Percentiles rank a stretch among this genome's conserved stretches.
Evolutionary conservation across 257 asterid species (phyloP).

Genomic region (Primulina tabacum): DNA sequence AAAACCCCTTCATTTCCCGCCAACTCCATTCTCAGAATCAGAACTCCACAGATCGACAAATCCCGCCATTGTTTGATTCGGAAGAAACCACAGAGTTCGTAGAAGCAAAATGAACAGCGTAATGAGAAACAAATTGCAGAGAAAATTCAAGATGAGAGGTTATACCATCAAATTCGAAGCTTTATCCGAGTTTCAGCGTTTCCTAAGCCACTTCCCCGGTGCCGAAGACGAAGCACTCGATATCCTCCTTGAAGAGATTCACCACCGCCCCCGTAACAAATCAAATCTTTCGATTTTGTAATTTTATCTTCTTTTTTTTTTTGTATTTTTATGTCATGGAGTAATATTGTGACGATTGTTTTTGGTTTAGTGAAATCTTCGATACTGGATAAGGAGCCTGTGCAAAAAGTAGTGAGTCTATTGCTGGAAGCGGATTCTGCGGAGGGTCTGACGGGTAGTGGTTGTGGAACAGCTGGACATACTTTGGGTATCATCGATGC

Average conservation of each 20-base stretch:
- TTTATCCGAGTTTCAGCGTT: constrained; percentile 60
- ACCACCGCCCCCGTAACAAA: too few species aligned
- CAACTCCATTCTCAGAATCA: background rate
- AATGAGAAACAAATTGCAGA: constrained; percentile 71
- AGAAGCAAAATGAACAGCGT: constrained; percentile 38
- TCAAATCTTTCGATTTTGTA: too few species aligned
- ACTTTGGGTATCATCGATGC: constrained; percentile 71
- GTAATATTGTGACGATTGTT: too few species aligned
- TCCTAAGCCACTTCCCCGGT: constrained; percentile 56
- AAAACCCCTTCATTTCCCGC: constrained; percentile 22
- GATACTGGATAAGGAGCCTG: constrained; percentile 72
- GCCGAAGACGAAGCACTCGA: constrained; percentile 40
- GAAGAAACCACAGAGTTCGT: background rate
- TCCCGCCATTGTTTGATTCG: background rate
- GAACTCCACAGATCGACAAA: background rate
- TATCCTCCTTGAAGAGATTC: too few species aligned
- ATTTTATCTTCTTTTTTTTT: too few species aligned
- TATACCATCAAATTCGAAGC: constrained; percentile 82
- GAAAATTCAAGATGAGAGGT: constrained; percentile 89
- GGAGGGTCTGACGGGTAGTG: constrained; percentile 46
- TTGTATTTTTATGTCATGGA: too few species aligned
- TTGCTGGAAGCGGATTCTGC: constrained; percentile 63
- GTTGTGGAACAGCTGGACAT: constrained; percentile 37
- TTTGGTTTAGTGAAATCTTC: constrained; percentile 46
- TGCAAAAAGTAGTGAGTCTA: constrained; percentile 51